These are phyloP conservation scores for Monascus purpureus DNA, from an alignment of 495 filamentous ascomycete genomes.

Conservation along the genomic window DNA sequence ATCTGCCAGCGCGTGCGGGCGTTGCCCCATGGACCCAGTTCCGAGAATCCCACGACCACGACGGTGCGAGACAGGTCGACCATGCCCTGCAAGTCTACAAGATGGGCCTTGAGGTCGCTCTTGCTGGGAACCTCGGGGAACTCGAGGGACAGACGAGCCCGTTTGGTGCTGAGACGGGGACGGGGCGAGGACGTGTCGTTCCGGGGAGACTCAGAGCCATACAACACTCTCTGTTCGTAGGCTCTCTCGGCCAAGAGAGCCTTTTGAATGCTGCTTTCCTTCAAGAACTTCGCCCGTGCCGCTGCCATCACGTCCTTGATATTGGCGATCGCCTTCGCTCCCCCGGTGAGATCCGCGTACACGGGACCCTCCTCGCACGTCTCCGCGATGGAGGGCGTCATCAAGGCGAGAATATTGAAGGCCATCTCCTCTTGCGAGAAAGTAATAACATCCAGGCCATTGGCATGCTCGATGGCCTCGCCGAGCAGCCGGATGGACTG, in stretches of 20 bases:
- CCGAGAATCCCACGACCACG: slow-evolving; percentile 10
- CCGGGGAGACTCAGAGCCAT: neutral
- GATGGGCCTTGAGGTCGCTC: neutral
- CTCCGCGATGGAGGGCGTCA: slow-evolving; percentile 1
- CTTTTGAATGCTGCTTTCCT: neutral
- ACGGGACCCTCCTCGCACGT: slow-evolving; percentile 4
- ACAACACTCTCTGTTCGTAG: neutral
- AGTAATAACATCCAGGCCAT: slow-evolving; percentile 6
- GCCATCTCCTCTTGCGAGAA: slow-evolving; percentile 13
- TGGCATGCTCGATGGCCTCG: slow-evolving; percentile 6
- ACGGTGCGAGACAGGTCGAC: slow-evolving; percentile 7
- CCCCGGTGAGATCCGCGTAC: slow-evolving; percentile 9
- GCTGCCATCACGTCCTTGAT: neutral
- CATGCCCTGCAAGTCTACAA: slow-evolving; percentile 5
- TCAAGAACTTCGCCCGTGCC: neutral
- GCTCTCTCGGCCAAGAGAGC: neutral
- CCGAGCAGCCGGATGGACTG: slow-evolving; percentile 8
- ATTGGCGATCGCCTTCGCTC: slow-evolving; percentile 2
- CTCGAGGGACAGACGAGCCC: neutral
- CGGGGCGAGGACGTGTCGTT: neutral
- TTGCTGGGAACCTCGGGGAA: slow-evolving; percentile 5
- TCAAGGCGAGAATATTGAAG: slow-evolving; percentile 7
- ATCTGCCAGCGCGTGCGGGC: slow-evolving; percentile 14
- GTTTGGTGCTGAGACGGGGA: neutral
- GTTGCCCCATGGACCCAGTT: slow-evolving; percentile 11